These are phyloP conservation scores for Aspergillus alliaceus DNA, from an alignment of 2,329 filamentous ascomycete species.

Conservation along the genomic window DNA sequence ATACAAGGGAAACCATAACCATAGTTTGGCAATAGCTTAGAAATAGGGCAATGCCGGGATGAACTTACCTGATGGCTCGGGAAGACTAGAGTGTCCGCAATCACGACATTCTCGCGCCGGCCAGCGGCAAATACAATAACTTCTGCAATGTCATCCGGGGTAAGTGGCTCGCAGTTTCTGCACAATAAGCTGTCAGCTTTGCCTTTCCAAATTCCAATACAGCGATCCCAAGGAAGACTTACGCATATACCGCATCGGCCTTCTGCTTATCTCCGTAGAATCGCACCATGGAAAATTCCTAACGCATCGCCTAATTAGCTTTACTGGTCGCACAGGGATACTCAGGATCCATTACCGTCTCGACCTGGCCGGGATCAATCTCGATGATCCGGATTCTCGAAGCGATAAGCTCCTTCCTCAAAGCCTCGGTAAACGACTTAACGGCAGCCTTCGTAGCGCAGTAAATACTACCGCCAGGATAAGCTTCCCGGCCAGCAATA, in stretches of 20 bases:
- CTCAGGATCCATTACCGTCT: conserved; percentile 63
- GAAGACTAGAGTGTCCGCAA: conserved; percentile 84
- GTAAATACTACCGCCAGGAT: conserved; percentile 84
- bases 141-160: conserved; percentile 88
- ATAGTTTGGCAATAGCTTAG: conserved; percentile 12
- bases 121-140: conserved; percentile 82
- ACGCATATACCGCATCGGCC: conserved; percentile 87
- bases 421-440: conserved; percentile 75
- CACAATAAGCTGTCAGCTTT: conserved; percentile 4
- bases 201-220: neutral
- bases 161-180: conserved; percentile 77
- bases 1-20: neutral
- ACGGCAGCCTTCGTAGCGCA: conserved; percentile 91
- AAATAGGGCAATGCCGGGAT: neutral
- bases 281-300: conserved; percentile 85
- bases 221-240: conserved; percentile 38
- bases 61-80: conserved; percentile 80
- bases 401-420: conserved; percentile 80
- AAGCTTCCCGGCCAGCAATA: conserved; percentile 86
- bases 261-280: conserved; percentile 87
- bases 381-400: conserved; percentile 81
- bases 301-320: neutral
- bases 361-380: conserved; percentile 88
- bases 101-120: conserved; percentile 82
- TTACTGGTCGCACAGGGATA: neutral